Percentiles rank a stretch among this genome's conserved stretches.
phyloP scores from a whole-genome alignment of 345 rosid genomes.

The thale cress (Arabidopsis thaliana) region TAIR10.1 NC_003076.8:13902501-13903000 shows the following conservation, averaged over 20 bases:
- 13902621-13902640: constrained; percentile 53
- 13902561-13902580: constrained; percentile 35
- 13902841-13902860: constrained; percentile 44
- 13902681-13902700: constrained; percentile 80
- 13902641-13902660: constrained; percentile 72
- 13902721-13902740: constrained; percentile 61
- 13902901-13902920: constrained; percentile 31
- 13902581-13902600: neutral
- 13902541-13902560: constrained; percentile 59
- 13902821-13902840: constrained; percentile 47
- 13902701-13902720: constrained; percentile 55
- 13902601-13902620: constrained; percentile 46
- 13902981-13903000: constrained; percentile 23
- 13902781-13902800: constrained; percentile 59
- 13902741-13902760: constrained; percentile 50
- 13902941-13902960: constrained; percentile 30
- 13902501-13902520: constrained; percentile 58
- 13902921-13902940: constrained; percentile 33
- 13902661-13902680: constrained; percentile 43
- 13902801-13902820: constrained; percentile 45
- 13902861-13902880: constrained; percentile 30
- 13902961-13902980: constrained; percentile 17
- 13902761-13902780: constrained; percentile 69
- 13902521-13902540: constrained; percentile 41
- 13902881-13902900: constrained; percentile 21